Conservation (phyloP, 257 asterid species). For the Lycium barbarum region DNA sequence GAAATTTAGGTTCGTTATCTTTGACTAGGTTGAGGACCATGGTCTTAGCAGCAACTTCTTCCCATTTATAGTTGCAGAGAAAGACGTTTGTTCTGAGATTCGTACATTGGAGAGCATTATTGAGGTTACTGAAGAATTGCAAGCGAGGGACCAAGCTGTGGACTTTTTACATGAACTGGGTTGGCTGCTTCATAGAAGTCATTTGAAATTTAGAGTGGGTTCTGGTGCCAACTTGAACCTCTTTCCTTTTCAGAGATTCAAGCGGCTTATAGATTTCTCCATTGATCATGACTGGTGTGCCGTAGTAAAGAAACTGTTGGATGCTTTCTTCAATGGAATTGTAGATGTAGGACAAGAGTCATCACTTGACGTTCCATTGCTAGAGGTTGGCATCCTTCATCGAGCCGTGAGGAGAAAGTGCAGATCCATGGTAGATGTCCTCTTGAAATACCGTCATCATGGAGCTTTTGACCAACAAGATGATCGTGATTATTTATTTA, state of each 20-base stretch:
- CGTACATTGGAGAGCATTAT: slow-evolving; percentile 42
- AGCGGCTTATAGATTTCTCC: slow-evolving; percentile 71
- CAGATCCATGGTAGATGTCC: slow-evolving; percentile 62
- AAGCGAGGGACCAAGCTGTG: slow-evolving; percentile 55
- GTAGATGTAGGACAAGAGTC: slow-evolving; percentile 75
- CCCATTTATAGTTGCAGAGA: slow-evolving; percentile 88
- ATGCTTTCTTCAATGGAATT: slow-evolving; percentile 70
- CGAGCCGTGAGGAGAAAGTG: slow-evolving; percentile 79
- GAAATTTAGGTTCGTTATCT: slow-evolving; percentile 41
- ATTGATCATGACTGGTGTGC: slow-evolving; percentile 79
- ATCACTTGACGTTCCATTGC: slow-evolving; percentile 63
- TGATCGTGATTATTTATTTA: slow-evolving; percentile 49
- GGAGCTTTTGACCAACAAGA: slow-evolving; percentile 35
- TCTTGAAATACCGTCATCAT: slow-evolving; percentile 52
- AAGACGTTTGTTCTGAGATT: slow-evolving; percentile 68
- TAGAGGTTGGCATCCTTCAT: slow-evolving; percentile 74
- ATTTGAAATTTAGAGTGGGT: slow-evolving; percentile 54
- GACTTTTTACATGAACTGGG: slow-evolving; percentile 87
- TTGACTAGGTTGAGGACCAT: slow-evolving; percentile 63
- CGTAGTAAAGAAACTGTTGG: slow-evolving; percentile 70
- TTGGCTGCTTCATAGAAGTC: slow-evolving; percentile 88
- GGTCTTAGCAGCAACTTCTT: slow-evolving; percentile 63
- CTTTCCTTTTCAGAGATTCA: slow-evolving; percentile 63
- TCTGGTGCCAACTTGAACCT: slow-evolving; percentile 39
- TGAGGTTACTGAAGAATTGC: slow-evolving; percentile 36